phyloP scores from a whole-genome alignment of 2,329 filamentous ascomycete genomes.

The Colletotrichum magnum region DNA sequence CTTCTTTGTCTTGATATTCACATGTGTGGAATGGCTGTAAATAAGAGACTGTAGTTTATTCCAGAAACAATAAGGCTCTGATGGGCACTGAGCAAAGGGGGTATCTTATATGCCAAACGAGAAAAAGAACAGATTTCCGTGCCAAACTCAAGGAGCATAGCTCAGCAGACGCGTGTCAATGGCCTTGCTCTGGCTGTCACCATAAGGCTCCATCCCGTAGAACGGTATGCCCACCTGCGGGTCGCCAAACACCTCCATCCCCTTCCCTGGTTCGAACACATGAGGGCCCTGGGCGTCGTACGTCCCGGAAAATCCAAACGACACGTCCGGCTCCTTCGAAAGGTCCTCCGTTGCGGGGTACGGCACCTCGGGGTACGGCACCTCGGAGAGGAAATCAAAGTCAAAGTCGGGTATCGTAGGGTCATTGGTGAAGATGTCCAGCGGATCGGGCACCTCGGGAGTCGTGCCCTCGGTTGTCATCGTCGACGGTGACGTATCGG shows the following conservation, averaged over 20 bases:
- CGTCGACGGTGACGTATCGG: slow-evolving; percentile 31
- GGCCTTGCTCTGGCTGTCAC: background rate
- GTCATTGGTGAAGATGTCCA: slow-evolving; percentile 24
- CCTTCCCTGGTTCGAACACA: slow-evolving; percentile 14
- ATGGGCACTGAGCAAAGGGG: background rate
- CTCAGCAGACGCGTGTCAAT: background rate
- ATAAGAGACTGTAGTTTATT: too few relatives aligned
- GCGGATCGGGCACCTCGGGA: slow-evolving; percentile 30
- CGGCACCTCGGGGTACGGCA: background rate
- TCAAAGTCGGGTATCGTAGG: slow-evolving; percentile 31
- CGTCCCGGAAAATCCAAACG: background rate
- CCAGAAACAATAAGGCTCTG: too few relatives aligned
- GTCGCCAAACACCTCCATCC: background rate
- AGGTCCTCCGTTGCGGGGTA: background rate
- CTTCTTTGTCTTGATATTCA: too few relatives aligned
- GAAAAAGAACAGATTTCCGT: background rate
- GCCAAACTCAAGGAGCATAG: slow-evolving; percentile 13
- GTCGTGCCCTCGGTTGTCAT: slow-evolving; percentile 28
- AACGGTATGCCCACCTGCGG: background rate
- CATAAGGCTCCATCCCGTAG: background rate
- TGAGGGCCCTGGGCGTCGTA: background rate
- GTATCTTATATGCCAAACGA: background rate
- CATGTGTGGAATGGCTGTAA: too few relatives aligned
- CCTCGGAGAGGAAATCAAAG: slow-evolving; percentile 15
- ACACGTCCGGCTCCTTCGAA: background rate